These are phyloP conservation scores for Jimgerdemannia flammicorona DNA, from an alignment of 192 early-diverging fungal genomes.

Conservation along the genomic window DNA sequence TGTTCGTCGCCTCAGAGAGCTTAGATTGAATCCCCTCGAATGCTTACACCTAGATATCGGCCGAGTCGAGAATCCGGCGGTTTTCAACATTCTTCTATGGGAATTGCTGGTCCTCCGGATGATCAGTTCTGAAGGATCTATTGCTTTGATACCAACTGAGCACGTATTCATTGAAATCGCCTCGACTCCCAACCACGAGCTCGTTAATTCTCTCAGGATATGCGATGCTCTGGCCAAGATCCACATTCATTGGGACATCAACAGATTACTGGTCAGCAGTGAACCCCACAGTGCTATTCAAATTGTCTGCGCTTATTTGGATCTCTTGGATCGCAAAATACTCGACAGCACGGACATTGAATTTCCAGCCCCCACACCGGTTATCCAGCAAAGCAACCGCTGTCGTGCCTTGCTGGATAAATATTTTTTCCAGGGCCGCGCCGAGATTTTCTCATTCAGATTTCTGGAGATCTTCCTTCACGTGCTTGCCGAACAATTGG, in stretches of 20 bases:
- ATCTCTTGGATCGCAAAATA: not conserved
- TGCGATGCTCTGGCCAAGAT: not conserved
- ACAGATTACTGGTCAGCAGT: slow-evolving; percentile 11
- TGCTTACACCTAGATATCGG: slow-evolving; percentile 11
- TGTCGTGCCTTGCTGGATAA: slow-evolving; percentile 11
- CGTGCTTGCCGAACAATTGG: slow-evolving; percentile 21
- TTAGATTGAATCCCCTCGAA: not conserved
- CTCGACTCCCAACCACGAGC: slow-evolving; percentile 8
- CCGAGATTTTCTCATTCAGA: slow-evolving; percentile 9
- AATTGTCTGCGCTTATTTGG: slow-evolving; percentile 11
- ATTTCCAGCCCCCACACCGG: slow-evolving; percentile 1
- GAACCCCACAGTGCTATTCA: slow-evolving; percentile 17
- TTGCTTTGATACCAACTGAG: slow-evolving; percentile 1
- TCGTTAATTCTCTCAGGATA: slow-evolving; percentile 8
- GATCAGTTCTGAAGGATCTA: slow-evolving; percentile 3
- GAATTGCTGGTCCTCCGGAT: slow-evolving; percentile 10
- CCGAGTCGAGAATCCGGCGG: not conserved
- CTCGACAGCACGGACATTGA: slow-evolving; percentile 10
- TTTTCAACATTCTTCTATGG: slow-evolving; percentile 10
- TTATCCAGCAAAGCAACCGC: not conserved
- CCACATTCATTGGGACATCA: slow-evolving; percentile 5
- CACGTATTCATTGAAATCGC: slow-evolving; percentile 13
- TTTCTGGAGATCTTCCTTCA: slow-evolving; percentile 21
- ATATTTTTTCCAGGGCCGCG: slow-evolving; percentile 9
- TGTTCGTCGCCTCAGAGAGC: not conserved